phyloP scores from a whole-genome alignment of 495 filamentous ascomycete species.

The Aspergillus olivimuriae region DNA sequence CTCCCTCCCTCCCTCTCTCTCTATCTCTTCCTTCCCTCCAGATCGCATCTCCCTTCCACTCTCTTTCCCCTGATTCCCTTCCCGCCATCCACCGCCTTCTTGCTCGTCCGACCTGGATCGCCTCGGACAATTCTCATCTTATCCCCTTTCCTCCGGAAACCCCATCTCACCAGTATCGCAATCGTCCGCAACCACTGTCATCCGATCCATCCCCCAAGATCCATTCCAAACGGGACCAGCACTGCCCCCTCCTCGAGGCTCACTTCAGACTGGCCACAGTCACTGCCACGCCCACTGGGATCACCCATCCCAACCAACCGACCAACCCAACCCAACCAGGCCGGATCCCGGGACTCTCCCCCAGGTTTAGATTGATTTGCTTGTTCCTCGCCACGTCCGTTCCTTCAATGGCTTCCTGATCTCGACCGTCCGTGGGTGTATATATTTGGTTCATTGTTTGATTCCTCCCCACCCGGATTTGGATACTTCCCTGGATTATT shows the following conservation, averaged over 20 bases:
- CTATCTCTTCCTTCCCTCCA: constrained; percentile 10
- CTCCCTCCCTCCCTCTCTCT: constrained; percentile 6
- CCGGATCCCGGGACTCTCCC: constrained; percentile 1
- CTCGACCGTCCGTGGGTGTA: constrained; percentile 10
- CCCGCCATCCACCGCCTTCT: constrained; percentile 6
- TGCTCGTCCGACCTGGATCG: not conserved
- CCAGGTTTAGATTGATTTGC: constrained; percentile 9
- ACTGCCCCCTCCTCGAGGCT: too few species aligned
- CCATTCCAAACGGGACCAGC: too few species aligned
- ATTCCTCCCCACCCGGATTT: not conserved
- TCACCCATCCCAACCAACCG: not conserved
- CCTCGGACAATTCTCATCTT: not conserved
- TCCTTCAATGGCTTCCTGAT: constrained; percentile 22
- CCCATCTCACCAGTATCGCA: too few species aligned
- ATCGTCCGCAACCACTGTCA: too few species aligned
- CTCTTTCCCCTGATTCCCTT: constrained; percentile 12
- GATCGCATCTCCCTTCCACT: too few species aligned
- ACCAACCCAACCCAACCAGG: not conserved
- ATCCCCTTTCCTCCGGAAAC: too few species aligned
- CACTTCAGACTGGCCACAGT: too few species aligned
- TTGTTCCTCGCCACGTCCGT: constrained; percentile 9
- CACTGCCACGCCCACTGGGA: not conserved
- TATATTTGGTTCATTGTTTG: too few species aligned
- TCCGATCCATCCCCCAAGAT: too few species aligned
- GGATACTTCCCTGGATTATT: constrained; percentile 3